Base-by-base conservation (phyloP, 768 basidiomycete genomes). In the Leucocoprinus leucothites region DNA sequence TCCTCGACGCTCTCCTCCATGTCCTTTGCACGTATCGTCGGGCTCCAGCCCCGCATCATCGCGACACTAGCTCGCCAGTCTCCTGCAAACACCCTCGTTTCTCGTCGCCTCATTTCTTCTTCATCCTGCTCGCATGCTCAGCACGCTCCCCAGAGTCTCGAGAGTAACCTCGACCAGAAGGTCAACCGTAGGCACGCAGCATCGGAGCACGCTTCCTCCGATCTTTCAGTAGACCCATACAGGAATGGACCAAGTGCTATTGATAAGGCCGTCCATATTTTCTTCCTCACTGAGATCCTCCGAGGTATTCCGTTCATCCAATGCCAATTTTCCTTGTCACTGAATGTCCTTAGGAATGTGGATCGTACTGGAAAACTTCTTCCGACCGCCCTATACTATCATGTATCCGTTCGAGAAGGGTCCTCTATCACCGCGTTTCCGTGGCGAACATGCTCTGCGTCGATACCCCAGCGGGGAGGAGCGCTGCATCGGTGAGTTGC, bases 381-480 rank as follows among this genome's bases (percentile, higher is more conserved):
- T 91, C 80, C 82, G 95, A 57, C 92, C 91, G 25, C 96, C 96
- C 24, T 99, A 98, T 72, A 99, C 96, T 28, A 98, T 98, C 78
- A 94, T 89, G 88, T 94, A 94, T 69, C 95, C 94, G 3, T 97
- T 94, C 63, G 97, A 99, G 76, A 98, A 98, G 70, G 97, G 97
- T 31, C 97, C 97, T 21, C 74, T 98, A 46, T 97, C 94, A 25
- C 94, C 97, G 47, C 91, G 97, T 58, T 99, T 99, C 80, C 87
- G 97, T 65, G 97, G 97, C 45, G 97, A 99, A 71, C 97, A 99
- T 71, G 97, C 97, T 26, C 75, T 99, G 58, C 86, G 97, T 57
- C 78, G 97, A 63, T 99, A 99, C 71, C 94, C 97, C 13, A 95
- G 88, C 59, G 97, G 97, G 21, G 97, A 99, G 74, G 97, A 99